Percentiles rank a stretch among this genome's conserved stretches.
Conservation (phyloP, 164 flowering plant species). For the Piper betle region DNA sequence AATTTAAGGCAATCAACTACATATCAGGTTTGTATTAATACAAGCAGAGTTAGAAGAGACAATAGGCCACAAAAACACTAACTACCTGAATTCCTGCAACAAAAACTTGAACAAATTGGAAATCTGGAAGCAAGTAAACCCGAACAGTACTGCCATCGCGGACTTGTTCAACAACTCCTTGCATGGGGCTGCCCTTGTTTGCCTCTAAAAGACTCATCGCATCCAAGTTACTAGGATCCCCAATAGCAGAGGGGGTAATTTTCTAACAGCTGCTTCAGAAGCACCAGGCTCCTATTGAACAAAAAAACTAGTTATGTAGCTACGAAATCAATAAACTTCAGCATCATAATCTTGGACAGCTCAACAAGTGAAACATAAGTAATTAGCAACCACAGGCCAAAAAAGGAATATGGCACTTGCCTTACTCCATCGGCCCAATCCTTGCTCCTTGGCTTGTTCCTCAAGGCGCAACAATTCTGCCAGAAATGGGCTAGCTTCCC, state of each 20-base stretch:
- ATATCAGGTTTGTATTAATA: background rate
- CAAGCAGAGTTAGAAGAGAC: background rate
- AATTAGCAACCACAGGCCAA: background rate
- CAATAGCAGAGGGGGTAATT: slow-evolving; percentile 80
- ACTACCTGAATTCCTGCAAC: slow-evolving; percentile 82
- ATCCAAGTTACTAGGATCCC: slow-evolving; percentile 76
- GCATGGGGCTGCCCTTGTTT: slow-evolving; percentile 70
- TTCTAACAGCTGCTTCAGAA: slow-evolving; percentile 65
- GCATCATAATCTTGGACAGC: too few species aligned
- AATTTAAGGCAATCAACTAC: background rate
- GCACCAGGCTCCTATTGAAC: slow-evolving; percentile 67
- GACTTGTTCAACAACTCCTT: slow-evolving; percentile 85
- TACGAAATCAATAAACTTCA: slow-evolving; percentile 9
- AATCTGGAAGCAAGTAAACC: slow-evolving; percentile 74
- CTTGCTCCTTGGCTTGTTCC: slow-evolving; percentile 81
- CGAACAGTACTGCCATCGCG: slow-evolving; percentile 85
- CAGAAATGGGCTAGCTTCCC: slow-evolving; percentile 61
- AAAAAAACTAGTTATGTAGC: slow-evolving; percentile 11
- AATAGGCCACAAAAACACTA: background rate
- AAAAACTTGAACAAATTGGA: slow-evolving; percentile 83
- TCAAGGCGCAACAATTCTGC: slow-evolving; percentile 53
- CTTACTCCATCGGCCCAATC: slow-evolving; percentile 89
- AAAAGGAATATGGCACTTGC: slow-evolving; percentile 19
- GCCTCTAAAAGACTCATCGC: slow-evolving; percentile 61
- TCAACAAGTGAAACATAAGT: background rate